Evolutionary conservation across 2,329 filamentous ascomycete genomes (phyloP), one percentile per base, ranked within the genome.

Genomic region (Calonectria pseudoturangicola): DNA sequence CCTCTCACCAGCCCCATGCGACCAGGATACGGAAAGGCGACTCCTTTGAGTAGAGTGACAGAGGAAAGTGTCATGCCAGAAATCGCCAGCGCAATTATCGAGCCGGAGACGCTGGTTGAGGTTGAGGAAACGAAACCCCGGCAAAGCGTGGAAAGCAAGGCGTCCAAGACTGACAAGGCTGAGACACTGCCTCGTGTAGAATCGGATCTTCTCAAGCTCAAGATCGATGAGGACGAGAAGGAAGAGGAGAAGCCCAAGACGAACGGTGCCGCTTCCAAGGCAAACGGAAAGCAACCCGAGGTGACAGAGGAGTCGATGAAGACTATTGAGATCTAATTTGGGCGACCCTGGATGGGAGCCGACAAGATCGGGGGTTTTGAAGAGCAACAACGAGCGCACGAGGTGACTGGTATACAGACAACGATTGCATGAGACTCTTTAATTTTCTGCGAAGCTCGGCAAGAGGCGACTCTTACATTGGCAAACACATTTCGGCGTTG

Each of bases 31-130:
- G 90, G 91, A 76, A 92, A 95, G 79, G 89, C 75, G 16, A 94
- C 92, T 77, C 93, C 94, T 18, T 86, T 96, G 70, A 93, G 93
- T 63, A 89, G 93, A 74, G 94, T 96, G 16, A 90, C 93, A 0
- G 94, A 96, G 84, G 94, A 96, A 82, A 80, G 83, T 12, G 79
- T 83, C 30, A 82, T 86, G 56, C 84, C 85, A 4, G 85, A 86
- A 62, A 85, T 82, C 77, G 84, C 74, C 71, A 81, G 77, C 41
- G 81, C 82, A 51, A 74, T 81, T 8, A 84, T 86, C 62, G 85
- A 87, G 73, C 84, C 87, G 21, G 83, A 85, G 66, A 89, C 88
- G 74, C 85, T 92, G 18, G 88, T 92, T 47, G 89, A 91, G 79
- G 87, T 91, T 3, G 89, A 90, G 13, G 54, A 60, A 1, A n/a